These are phyloP conservation scores for Aschersonia sp. DNA, from an alignment of 2,329 filamentous ascomycete species.

Conservation along the genomic window DNA sequence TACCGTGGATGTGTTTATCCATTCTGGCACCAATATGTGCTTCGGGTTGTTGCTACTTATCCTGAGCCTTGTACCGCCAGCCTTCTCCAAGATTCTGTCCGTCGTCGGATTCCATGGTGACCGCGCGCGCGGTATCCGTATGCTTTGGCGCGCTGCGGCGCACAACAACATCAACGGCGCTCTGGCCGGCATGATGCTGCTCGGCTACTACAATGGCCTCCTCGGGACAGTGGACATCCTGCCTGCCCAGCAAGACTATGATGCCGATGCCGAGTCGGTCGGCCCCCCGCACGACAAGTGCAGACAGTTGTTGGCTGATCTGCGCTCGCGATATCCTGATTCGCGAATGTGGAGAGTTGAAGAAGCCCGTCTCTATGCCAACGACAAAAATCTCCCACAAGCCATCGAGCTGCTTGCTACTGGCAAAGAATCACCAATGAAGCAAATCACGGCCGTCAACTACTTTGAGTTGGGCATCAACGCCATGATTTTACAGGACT, in stretches of 20 bases:
- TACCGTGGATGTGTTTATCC: slow-evolving; percentile 73
- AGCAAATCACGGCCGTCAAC: slow-evolving; percentile 74
- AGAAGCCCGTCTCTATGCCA: slow-evolving; percentile 63
- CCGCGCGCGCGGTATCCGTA: slow-evolving; percentile 61
- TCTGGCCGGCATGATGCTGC: slow-evolving; percentile 64
- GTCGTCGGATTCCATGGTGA: slow-evolving; percentile 89
- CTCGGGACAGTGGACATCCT: slow-evolving; percentile 81
- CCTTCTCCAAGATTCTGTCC: slow-evolving; percentile 73
- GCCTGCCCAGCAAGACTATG: slow-evolving; percentile 40
- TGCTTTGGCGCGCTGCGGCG: slow-evolving; percentile 82
- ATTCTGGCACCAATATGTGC: slow-evolving; percentile 78
- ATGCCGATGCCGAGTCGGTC: slow-evolving; percentile 41
- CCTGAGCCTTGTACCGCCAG: slow-evolving; percentile 84
- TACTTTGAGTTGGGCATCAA: slow-evolving; percentile 73
- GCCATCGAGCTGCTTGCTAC: slow-evolving; percentile 51
- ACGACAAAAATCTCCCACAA: slow-evolving; percentile 48
- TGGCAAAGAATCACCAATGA: slow-evolving; percentile 55
- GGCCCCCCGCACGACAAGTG: slow-evolving; percentile 62
- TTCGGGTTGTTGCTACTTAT: slow-evolving; percentile 76
- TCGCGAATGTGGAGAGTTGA: slow-evolving; percentile 80
- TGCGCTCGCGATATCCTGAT: slow-evolving; percentile 66
- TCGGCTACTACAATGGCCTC: slow-evolving; percentile 80
- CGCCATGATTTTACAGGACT: slow-evolving; percentile 66
- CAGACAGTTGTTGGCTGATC: slow-evolving; percentile 49
- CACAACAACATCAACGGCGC: slow-evolving; percentile 88